Evolutionary conservation across 192 early-diverging fungal genomes (phyloP).

Genomic region (Backusella psychrophila): DNA sequence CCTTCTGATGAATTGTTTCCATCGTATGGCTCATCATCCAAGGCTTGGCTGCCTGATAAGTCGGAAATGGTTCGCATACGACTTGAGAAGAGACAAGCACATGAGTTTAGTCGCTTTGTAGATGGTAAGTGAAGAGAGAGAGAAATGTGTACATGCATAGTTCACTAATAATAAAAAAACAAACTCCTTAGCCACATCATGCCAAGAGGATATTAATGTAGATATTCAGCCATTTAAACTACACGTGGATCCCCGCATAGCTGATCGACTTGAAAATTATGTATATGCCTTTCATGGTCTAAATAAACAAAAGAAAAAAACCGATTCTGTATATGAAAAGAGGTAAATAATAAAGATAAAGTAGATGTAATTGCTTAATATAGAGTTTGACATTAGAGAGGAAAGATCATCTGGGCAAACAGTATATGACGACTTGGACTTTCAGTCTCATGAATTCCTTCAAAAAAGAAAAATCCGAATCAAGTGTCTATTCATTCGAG

Average conservation of each 20-base stretch:
- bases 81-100: constrained; percentile 21
- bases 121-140: constrained; percentile 1
- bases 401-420: not conserved
- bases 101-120: constrained; percentile 10
- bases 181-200: not conserved
- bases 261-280: constrained; percentile 44
- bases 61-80: constrained; percentile 19
- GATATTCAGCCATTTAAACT: constrained; percentile 50
- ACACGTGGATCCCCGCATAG: constrained; percentile 44
- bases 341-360: not conserved
- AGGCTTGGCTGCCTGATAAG: not conserved
- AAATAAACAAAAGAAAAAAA: not conserved
- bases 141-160: not conserved
- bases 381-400: not conserved
- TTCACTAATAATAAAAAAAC: not conserved
- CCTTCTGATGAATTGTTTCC: not conserved
- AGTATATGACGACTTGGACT: not conserved
- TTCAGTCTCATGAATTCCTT: constrained; percentile 2
- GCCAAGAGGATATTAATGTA: constrained; percentile 35
- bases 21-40: not conserved
- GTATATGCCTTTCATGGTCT: constrained; percentile 28
- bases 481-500: constrained; percentile 21
- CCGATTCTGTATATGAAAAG: not conserved
- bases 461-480: not conserved
- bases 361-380: not conserved